Percentiles rank a stretch among this genome's conserved stretches.
Conservation (phyloP, 179 eudicot genomes). For the Vitellaria paradoxa region DNA sequence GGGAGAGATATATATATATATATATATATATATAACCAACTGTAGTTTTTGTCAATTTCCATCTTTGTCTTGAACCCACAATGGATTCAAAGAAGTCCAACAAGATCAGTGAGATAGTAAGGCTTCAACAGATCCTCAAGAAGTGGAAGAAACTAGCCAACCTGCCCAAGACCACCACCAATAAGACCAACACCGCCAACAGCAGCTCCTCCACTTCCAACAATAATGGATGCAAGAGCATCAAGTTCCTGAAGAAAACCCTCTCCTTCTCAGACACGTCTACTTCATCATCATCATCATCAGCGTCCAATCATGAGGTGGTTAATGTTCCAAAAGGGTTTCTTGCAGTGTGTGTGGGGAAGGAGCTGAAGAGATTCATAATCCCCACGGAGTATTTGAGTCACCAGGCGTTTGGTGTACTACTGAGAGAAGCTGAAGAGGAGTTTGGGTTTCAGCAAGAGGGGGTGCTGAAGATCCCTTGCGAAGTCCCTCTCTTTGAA, state of each 20-base stretch:
- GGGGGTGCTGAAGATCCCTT: constrained; percentile 64
- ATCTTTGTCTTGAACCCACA: no score
- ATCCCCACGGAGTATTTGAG: constrained; percentile 54
- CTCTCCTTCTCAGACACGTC: constrained; percentile 54
- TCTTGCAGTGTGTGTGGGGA: constrained; percentile 62
- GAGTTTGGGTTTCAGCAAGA: constrained; percentile 72
- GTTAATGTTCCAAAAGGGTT: constrained; percentile 52
- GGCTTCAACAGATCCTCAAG: constrained; percentile 56
- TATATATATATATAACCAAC: no score
- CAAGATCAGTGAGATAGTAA: constrained; percentile 60
- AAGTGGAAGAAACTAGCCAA: constrained; percentile 62
- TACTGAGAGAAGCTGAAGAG: constrained; percentile 63
- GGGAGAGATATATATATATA: no score
- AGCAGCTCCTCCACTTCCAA: no score
- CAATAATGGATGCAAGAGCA: constrained; percentile 28
- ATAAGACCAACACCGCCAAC: not conserved
- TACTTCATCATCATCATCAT: constrained; percentile 22
- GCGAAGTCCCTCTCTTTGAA: constrained; percentile 48
- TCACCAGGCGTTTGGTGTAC: constrained; percentile 53
- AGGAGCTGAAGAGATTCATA: constrained; percentile 51
- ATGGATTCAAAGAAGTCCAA: constrained; percentile 46
- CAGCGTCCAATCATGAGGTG: not conserved
- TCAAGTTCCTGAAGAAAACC: constrained; percentile 59
- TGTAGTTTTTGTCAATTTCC: no score
- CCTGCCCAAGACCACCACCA: constrained; percentile 26